Conservation (phyloP, 495 filamentous ascomycete species). For the Schizothecium vesticola region DNA sequence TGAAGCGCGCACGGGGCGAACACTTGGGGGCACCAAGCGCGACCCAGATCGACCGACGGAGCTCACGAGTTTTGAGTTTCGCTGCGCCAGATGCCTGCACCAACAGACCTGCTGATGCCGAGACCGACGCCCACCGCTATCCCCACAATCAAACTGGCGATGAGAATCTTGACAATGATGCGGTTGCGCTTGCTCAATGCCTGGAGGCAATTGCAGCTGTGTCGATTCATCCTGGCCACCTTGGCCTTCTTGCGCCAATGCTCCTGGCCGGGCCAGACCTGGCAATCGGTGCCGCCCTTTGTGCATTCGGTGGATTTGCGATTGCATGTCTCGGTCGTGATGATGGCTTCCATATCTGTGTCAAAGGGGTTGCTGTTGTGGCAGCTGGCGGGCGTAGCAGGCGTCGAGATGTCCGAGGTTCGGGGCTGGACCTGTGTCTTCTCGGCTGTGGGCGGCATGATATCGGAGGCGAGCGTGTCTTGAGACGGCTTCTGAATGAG, state of each 20-base stretch:
- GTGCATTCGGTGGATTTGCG: constrained; percentile 30
- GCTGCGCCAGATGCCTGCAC: constrained; percentile 42
- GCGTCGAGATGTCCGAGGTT: constrained; percentile 34
- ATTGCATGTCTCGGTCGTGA: constrained; percentile 25
- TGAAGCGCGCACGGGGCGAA: background rate
- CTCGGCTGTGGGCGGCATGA: constrained; percentile 21
- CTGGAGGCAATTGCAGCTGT: constrained; percentile 40
- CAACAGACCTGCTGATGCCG: constrained; percentile 47
- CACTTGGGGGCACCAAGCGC: too few relatives aligned
- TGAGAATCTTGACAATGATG: constrained; percentile 38
- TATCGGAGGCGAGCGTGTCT: constrained; percentile 24
- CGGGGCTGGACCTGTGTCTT: constrained; percentile 26
- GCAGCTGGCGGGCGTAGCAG: constrained; percentile 23
- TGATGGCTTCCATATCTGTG: constrained; percentile 45
- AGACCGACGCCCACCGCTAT: constrained; percentile 44
- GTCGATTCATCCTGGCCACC: constrained; percentile 41
- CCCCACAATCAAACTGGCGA: constrained; percentile 41
- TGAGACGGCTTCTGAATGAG: constrained; percentile 22
- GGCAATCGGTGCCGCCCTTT: constrained; percentile 35
- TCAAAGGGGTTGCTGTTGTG: constrained; percentile 40
- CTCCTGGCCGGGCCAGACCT: constrained; percentile 47
- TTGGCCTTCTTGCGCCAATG: constrained; percentile 47
- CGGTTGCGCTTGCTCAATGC: constrained; percentile 43
- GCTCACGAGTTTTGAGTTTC: constrained; percentile 25
- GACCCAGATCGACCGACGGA: background rate